phyloP scores from a whole-genome alignment of 1,284 basidiomycete species.

The Ceratobasidium sp. region DNA sequence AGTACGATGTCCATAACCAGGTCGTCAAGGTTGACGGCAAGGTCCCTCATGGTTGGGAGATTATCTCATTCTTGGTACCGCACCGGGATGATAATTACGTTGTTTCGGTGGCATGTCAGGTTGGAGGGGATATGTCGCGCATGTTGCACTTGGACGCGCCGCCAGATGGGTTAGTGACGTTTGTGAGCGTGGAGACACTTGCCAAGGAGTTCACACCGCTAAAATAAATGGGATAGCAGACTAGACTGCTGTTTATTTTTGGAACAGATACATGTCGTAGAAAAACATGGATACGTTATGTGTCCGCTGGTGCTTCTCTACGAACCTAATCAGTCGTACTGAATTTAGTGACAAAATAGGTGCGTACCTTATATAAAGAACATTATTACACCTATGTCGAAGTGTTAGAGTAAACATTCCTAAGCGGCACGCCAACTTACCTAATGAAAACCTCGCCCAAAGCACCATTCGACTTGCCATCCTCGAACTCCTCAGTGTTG shows the following conservation, averaged over 20 bases:
- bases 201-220: slow-evolving; percentile 6
- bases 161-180: slow-evolving; percentile 25
- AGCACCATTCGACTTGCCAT: slow-evolving; percentile 95
- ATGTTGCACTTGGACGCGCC: slow-evolving; percentile 14
- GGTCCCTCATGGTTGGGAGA: slow-evolving; percentile 21
- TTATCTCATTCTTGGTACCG: slow-evolving; percentile 17
- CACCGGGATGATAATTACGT: slow-evolving; percentile 18
- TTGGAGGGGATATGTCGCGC: background rate
- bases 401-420: slow-evolving; percentile 6
- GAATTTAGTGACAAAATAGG: background rate
- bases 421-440: slow-evolving; percentile 61
- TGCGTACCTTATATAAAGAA: slow-evolving; percentile 81
- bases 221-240: slow-evolving; percentile 1
- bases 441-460: slow-evolving; percentile 99
- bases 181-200: slow-evolving; percentile 31
- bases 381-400: slow-evolving; percentile 82
- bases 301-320: slow-evolving; percentile 50
- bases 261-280: slow-evolving; percentile 17
- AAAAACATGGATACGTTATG: slow-evolving; percentile 32
- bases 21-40: slow-evolving; percentile 32
- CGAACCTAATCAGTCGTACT: slow-evolving; percentile 11
- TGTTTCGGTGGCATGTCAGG: slow-evolving; percentile 18
- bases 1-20: slow-evolving; percentile 67
- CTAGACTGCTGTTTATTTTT: slow-evolving; percentile 14
- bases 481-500: slow-evolving; percentile 98